Evolutionary conservation across 1,284 basidiomycete species (phyloP).

Genomic region (Heterobasidion irregulare): DNA sequence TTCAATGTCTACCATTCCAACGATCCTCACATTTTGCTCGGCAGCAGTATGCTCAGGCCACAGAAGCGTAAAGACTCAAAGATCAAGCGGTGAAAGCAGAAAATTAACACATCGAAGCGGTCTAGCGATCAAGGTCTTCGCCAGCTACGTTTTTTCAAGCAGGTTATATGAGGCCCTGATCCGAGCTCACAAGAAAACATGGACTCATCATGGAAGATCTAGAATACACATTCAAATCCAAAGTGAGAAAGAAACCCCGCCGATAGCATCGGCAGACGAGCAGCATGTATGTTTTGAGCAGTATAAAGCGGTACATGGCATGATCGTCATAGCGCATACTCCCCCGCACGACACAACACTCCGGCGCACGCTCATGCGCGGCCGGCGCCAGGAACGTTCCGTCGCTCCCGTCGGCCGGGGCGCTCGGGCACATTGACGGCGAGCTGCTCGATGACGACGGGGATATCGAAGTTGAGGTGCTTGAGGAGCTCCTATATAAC

Average conservation of each 20-base stretch:
- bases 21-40: too few relatives aligned
- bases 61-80: too few relatives aligned
- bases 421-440: slow-evolving; percentile 69
- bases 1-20: too few relatives aligned
- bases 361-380: slow-evolving; percentile 17
- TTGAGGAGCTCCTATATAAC: slow-evolving; percentile 69
- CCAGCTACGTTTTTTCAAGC: too few relatives aligned
- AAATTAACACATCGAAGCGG: too few relatives aligned
- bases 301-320: slow-evolving; percentile 9
- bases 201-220: not conserved
- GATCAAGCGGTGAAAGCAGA: too few relatives aligned
- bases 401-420: slow-evolving; percentile 64
- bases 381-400: slow-evolving; percentile 81
- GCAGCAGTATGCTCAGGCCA: too few relatives aligned
- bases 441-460: slow-evolving; percentile 63
- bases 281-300: slow-evolving; percentile 6
- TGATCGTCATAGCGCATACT: slow-evolving; percentile 5
- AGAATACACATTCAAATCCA: not conserved
- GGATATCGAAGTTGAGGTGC: slow-evolving; percentile 88
- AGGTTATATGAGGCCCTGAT: too few relatives aligned
- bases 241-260: not conserved
- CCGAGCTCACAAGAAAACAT: too few relatives aligned
- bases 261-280: not conserved
- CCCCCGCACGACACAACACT: not conserved
- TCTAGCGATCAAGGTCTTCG: too few relatives aligned